Conservation (phyloP, 805 yeast genomes). For the Komagataella pastoris region DNA sequence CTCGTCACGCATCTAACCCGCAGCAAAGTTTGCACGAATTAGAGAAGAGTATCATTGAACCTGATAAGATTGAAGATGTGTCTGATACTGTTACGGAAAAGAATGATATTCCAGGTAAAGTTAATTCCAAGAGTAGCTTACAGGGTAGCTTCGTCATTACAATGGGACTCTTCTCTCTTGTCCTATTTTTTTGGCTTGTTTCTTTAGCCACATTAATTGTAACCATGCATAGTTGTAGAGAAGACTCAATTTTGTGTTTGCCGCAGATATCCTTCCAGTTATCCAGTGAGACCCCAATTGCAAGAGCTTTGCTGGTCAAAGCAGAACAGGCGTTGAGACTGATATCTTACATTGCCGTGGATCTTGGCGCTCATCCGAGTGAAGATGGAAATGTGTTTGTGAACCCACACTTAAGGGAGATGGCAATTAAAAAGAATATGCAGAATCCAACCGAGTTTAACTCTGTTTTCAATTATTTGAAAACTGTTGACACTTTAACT, state of each 20-base stretch:
- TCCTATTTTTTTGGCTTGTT: not conserved
- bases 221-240: constrained; percentile 19
- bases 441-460: not conserved
- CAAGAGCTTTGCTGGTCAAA: constrained; percentile 17
- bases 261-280: constrained; percentile 31
- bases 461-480: constrained; percentile 9
- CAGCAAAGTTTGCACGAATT: not conserved
- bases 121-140: constrained; percentile 8
- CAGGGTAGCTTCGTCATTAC: constrained; percentile 5
- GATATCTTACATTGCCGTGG: constrained; percentile 30
- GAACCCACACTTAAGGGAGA: constrained; percentile 1
- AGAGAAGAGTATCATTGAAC: not conserved
- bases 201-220: constrained; percentile 1
- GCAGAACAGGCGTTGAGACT: constrained; percentile 29
- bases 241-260: constrained; percentile 17
- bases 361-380: constrained; percentile 17
- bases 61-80: not conserved
- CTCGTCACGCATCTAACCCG: not conserved
- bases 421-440: not conserved
- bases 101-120: not conserved
- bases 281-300: constrained; percentile 20
- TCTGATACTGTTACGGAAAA: not conserved
- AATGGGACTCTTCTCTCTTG: constrained; percentile 5
- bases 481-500: constrained; percentile 31
- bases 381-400: constrained; percentile 5